phyloP scores from a whole-genome alignment of 2,329 filamentous ascomycete genomes.

The Phaeosphaeriaceae sp. region DNA sequence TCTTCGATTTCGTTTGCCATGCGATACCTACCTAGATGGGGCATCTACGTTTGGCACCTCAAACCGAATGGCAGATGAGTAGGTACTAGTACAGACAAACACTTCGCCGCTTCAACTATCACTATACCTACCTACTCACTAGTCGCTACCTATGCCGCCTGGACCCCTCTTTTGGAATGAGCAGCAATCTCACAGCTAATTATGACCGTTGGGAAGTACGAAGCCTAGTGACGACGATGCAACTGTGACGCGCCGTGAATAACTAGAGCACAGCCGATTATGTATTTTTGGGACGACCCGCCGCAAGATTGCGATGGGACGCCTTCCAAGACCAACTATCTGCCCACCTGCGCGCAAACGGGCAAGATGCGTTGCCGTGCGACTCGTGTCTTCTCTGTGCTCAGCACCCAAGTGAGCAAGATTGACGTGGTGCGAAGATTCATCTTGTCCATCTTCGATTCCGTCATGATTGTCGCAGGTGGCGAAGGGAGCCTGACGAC shows the following conservation, averaged over 20 bases:
- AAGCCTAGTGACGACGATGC: not conserved
- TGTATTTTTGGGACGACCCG: slow-evolving; percentile 7
- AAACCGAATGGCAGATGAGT: too few species aligned
- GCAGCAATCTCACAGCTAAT: not conserved
- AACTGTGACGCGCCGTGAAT: not conserved
- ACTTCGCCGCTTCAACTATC: not conserved
- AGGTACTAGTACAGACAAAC: too few species aligned
- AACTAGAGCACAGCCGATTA: not conserved
- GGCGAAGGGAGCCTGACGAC: slow-evolving; percentile 13
- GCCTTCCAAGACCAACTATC: too few species aligned
- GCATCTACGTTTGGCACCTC: too few species aligned
- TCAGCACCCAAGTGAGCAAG: slow-evolving; percentile 3
- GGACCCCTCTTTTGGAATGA: not conserved
- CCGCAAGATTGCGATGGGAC: slow-evolving; percentile 19
- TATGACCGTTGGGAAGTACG: too few species aligned
- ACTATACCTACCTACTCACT: too few species aligned
- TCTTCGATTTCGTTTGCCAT: not conserved
- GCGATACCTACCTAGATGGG: too few species aligned
- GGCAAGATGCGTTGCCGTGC: slow-evolving; percentile 8
- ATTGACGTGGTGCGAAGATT: slow-evolving; percentile 10
- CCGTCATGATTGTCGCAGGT: not conserved
- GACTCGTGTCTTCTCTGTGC: slow-evolving; percentile 7
- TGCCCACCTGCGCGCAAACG: too few species aligned
- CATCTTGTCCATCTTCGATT: not conserved
- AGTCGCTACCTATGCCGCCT: too few species aligned